Conservation (phyloP, 2,329 filamentous ascomycete genomes). For the Ramularia endophylla region DNA sequence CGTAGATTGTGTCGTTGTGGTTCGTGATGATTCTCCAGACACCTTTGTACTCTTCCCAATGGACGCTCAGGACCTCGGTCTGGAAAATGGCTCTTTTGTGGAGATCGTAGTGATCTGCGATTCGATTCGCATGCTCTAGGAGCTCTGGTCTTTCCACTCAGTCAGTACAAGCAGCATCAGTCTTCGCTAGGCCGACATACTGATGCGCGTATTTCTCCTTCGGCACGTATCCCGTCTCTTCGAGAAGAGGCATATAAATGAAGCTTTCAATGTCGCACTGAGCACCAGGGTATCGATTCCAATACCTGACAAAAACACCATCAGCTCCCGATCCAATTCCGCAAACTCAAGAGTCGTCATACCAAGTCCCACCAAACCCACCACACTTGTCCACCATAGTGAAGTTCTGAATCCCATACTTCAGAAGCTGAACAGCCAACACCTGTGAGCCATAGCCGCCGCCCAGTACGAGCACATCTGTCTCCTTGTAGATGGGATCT, state of each 20-base stretch:
- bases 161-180: too few species aligned
- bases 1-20: conserved; percentile 26
- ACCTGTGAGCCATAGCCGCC: too few species aligned
- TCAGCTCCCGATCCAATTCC: too few species aligned
- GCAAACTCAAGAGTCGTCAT: conserved; percentile 41
- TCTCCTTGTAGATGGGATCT: too few species aligned
- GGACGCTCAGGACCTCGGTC: conserved; percentile 35
- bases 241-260: conserved; percentile 53
- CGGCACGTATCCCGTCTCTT: conserved; percentile 55
- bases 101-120: conserved; percentile 42
- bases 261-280: conserved; percentile 55
- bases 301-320: too few species aligned
- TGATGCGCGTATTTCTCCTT: conserved; percentile 41
- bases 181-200: too few species aligned
- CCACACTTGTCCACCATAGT: conserved; percentile 41
- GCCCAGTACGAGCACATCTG: too few species aligned
- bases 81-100: conserved; percentile 42
- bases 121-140: conserved; percentile 39
- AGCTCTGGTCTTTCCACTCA: conserved; percentile 45
- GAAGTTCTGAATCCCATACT: too few species aligned
- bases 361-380: conserved; percentile 45
- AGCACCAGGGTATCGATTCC: conserved; percentile 41
- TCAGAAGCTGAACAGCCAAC: too few species aligned
- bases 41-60: conserved; percentile 38
- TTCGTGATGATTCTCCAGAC: conserved; percentile 24